phyloP scores from a whole-genome alignment of 139 green algal genomes.

The Chlamydomonas sp. region DNA sequence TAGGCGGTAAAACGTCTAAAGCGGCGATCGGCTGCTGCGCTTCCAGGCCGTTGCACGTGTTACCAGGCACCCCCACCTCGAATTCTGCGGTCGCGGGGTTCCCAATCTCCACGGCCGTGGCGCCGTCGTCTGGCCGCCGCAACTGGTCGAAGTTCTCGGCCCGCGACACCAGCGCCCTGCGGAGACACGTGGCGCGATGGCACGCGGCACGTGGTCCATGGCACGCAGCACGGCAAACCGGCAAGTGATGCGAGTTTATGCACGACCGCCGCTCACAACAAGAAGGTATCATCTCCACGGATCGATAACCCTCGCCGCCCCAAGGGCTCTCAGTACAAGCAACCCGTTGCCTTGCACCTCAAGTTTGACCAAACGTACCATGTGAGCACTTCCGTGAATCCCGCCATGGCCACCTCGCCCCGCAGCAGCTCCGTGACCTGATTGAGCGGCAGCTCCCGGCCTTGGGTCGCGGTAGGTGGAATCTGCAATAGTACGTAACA shows the following conservation, averaged over 20 bases:
- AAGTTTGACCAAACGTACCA: conserved; percentile 44
- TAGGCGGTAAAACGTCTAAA: no score
- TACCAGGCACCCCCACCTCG: conserved; percentile 66
- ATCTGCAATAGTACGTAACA: conserved; percentile 44
- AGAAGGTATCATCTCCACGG: no score
- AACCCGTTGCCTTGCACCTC: no score
- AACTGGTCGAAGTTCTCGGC: conserved; percentile 92
- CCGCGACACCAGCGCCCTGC: conserved; percentile 87
- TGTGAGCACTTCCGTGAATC: conserved; percentile 87
- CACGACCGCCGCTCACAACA: no score
- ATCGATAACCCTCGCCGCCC: no score
- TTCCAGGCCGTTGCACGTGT: no score
- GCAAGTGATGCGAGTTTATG: no score
- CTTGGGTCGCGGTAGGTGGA: conserved; percentile 74
- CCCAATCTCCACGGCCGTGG: conserved; percentile 81
- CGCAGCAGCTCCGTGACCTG: conserved; percentile 90
- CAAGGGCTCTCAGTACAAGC: no score
- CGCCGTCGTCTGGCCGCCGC: conserved; percentile 70
- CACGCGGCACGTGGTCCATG: no score
- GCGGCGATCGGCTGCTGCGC: no score
- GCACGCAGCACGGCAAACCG: no score
- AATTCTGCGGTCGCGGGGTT: conserved; percentile 97
- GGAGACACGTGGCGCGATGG: no score
- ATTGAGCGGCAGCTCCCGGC: conserved; percentile 92
- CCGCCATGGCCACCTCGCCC: conserved; percentile 84